Percentiles rank a stretch among this genome's conserved stretches.
Evolutionary conservation across 331 rosid species (phyloP).

Genomic region (Erythrophleum ivorense): DNA sequence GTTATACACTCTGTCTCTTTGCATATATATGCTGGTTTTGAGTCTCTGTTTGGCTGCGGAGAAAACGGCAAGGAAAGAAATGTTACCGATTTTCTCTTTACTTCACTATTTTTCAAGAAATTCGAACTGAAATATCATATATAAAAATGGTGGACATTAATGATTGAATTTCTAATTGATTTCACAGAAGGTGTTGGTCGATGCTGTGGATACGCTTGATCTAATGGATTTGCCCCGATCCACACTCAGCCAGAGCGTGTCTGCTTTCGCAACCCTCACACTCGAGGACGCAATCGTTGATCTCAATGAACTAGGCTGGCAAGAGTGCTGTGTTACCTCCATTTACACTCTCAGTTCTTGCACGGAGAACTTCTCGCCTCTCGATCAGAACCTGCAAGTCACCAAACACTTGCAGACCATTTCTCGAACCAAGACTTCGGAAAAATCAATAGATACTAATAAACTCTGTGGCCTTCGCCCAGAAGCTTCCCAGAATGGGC

Average conservation of each 20-base stretch:
- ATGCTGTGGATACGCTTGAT: conserved; percentile 59
- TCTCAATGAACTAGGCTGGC: conserved; percentile 71
- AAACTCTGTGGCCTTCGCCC: conserved; percentile 28
- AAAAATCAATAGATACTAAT: neutral
- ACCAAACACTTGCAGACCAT: conserved; percentile 7
- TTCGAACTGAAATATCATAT: neutral
- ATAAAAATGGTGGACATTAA: neutral
- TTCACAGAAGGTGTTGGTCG: conserved; percentile 53
- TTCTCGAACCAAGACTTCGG: neutral
- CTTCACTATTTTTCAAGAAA: neutral
- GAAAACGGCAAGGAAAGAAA: conserved; percentile 3
- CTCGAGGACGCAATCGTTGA: conserved; percentile 60
- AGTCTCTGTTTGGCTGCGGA: conserved; percentile 26
- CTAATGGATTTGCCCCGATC: conserved; percentile 69
- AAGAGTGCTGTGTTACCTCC: conserved; percentile 82
- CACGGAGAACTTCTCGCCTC: conserved; percentile 32
- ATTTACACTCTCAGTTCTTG: conserved; percentile 50
- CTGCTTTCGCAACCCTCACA: conserved; percentile 46
- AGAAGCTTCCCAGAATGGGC: conserved; percentile 28
- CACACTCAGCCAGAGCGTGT: conserved; percentile 57
- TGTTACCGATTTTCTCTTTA: neutral
- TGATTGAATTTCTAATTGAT: conserved; percentile 27
- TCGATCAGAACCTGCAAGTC: conserved; percentile 1
- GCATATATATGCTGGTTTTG: neutral
- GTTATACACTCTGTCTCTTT: conserved; percentile 42